Conservation (phyloP, 148 eudicot species). For the Chenopodium suecicum region DNA sequence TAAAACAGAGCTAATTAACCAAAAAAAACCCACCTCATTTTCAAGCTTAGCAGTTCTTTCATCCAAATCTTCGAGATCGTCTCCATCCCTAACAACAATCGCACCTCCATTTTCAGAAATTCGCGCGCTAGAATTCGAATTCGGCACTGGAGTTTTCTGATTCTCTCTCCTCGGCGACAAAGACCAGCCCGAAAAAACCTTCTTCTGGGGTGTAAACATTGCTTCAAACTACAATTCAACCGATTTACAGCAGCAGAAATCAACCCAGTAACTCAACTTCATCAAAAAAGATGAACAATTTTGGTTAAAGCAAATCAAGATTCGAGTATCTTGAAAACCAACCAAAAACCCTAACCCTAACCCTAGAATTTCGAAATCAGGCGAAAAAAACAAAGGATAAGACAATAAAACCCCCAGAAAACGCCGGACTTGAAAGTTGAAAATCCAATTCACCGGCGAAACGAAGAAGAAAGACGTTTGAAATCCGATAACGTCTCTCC, state of each 20-base stretch:
- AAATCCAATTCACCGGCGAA: constrained; percentile 22
- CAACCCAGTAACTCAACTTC: constrained; percentile 26
- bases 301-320: background rate
- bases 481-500: constrained; percentile 62
- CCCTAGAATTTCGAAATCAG: background rate
- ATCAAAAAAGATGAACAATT: constrained; percentile 16
- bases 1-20: background rate
- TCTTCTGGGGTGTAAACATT: constrained; percentile 84
- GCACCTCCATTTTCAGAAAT: constrained; percentile 32
- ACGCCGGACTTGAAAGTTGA: constrained; percentile 53
- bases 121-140: constrained; percentile 40
- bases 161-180: constrained; percentile 52
- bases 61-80: constrained; percentile 36
- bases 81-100: constrained; percentile 18
- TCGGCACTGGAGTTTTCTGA: constrained; percentile 31
- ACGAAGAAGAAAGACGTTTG: constrained; percentile 25
- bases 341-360: constrained; percentile 20
- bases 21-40: constrained; percentile 57
- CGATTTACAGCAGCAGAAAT: constrained; percentile 31
- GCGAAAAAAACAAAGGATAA: background rate
- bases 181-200: constrained; percentile 63
- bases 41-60: constrained; percentile 57
- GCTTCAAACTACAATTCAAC: constrained; percentile 1
- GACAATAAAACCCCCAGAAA: constrained; percentile 7
- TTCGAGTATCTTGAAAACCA: constrained; percentile 6